These are phyloP conservation scores for Penicillium salamii DNA, from an alignment of 495 filamentous ascomycete genomes.

Conservation along the genomic window DNA sequence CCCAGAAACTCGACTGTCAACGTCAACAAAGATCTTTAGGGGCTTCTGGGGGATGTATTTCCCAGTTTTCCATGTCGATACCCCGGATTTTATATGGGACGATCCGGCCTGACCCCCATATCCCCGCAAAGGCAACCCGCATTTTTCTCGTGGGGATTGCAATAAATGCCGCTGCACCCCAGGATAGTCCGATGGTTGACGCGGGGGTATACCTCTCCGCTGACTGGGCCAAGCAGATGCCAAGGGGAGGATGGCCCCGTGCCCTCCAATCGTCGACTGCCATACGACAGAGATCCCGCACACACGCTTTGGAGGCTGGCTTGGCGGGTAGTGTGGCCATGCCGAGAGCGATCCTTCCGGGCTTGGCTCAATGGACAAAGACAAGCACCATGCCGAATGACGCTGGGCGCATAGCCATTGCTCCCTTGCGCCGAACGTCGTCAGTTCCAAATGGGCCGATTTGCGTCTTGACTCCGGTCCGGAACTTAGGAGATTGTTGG, in stretches of 20 bases:
- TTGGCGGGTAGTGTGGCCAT: conserved; percentile 13
- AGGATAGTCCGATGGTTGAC: conserved; percentile 3
- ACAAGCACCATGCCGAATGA: conserved; percentile 7
- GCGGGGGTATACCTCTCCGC: conserved; percentile 10
- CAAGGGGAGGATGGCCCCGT: conserved; percentile 15
- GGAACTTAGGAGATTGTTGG: neutral
- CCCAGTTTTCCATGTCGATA: too few relatives aligned
- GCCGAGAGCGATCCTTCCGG: conserved; percentile 14
- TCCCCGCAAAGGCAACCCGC: conserved; percentile 17
- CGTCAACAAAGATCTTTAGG: too few relatives aligned
- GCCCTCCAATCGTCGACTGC: conserved; percentile 12
- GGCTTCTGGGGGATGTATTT: too few relatives aligned
- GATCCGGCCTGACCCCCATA: conserved; percentile 1
- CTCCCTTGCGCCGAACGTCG: conserved; percentile 2
- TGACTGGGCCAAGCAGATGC: conserved; percentile 17
- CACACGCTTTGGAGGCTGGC: conserved; percentile 8
- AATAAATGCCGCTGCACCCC: conserved; percentile 4
- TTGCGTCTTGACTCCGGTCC: conserved; percentile 1
- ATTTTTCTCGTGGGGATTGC: conserved; percentile 4
- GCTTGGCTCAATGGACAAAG: conserved; percentile 10
- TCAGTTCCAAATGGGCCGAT: conserved; percentile 3
- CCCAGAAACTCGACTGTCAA: neutral
- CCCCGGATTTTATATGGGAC: neutral
- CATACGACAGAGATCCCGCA: conserved; percentile 10
- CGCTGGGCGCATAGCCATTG: conserved; percentile 16